Evolutionary conservation across 805 yeast genomes (phyloP).

Genomic region (Jamesozyma lodderae): DNA sequence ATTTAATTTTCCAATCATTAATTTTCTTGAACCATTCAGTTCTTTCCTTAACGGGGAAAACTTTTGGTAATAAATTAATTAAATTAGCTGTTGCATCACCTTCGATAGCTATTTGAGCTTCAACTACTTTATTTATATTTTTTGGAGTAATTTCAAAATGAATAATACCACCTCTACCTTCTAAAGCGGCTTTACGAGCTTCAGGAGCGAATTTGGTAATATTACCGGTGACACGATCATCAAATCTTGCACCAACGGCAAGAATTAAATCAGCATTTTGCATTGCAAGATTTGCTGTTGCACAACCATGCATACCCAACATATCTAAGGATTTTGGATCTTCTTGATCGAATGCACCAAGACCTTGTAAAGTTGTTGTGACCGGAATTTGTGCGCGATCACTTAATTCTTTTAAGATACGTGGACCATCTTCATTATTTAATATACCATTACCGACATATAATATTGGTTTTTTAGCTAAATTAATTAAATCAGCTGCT

Average conservation of each 20-base stretch:
- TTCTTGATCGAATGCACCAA: slow-evolving; percentile 89
- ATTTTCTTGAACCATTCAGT: slow-evolving; percentile 72
- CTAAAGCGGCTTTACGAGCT: slow-evolving; percentile 81
- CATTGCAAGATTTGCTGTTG: slow-evolving; percentile 88
- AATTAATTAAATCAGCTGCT: slow-evolving; percentile 69
- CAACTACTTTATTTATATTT: slow-evolving; percentile 94
- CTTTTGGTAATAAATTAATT: slow-evolving; percentile 59
- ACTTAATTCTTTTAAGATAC: slow-evolving; percentile 67
- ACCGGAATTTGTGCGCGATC: slow-evolving; percentile 92
- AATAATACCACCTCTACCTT: slow-evolving; percentile 88
- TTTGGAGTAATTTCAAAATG: slow-evolving; percentile 96
- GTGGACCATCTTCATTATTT: slow-evolving; percentile 73
- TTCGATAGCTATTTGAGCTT: slow-evolving; percentile 92
- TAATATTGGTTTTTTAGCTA: slow-evolving; percentile 78
- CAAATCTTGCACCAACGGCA: slow-evolving; percentile 95
- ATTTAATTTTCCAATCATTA: slow-evolving; percentile 73
- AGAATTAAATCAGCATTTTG: slow-evolving; percentile 89
- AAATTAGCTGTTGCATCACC: slow-evolving; percentile 87
- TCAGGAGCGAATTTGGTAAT: slow-evolving; percentile 85
- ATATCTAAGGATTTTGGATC: slow-evolving; percentile 87
- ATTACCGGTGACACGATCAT: slow-evolving; percentile 93
- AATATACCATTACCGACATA: slow-evolving; percentile 91
- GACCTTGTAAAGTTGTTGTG: slow-evolving; percentile 87
- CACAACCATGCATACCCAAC: slow-evolving; percentile 98
- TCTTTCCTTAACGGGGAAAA: slow-evolving; percentile 57